A percentile compares a stretch with the other conserved stretches of the same genome.
Conservation (phyloP, 345 rosid species). For the Eucalyptus microcorys region DNA sequence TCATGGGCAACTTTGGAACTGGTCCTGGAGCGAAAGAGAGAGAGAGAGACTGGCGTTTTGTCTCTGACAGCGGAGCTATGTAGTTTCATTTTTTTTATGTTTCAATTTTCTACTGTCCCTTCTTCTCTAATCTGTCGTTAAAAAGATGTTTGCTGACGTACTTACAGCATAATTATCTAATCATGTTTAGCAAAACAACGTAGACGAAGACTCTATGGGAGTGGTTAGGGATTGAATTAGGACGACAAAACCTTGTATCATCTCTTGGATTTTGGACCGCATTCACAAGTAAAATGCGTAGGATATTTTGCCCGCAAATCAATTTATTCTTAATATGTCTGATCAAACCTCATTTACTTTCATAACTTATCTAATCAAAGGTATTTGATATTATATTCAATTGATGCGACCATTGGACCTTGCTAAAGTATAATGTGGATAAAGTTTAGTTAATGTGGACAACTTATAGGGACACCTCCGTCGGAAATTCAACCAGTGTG, state of each 20-base stretch:
- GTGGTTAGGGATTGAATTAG: background rate
- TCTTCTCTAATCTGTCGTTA: background rate
- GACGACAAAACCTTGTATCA: no score
- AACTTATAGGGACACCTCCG: background rate
- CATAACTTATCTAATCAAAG: no score
- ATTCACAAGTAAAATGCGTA: no score
- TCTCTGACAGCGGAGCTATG: background rate
- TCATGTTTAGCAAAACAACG: background rate
- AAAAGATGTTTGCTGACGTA: background rate
- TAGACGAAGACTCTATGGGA: background rate
- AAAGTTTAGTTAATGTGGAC: no score
- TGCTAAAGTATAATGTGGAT: background rate
- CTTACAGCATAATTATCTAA: background rate
- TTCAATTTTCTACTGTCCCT: background rate
- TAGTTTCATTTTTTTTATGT: background rate
- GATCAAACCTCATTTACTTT: background rate
- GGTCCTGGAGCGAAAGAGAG: background rate
- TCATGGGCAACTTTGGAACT: background rate
- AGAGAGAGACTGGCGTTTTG: background rate
- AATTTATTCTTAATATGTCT: background rate
- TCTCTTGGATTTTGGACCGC: background rate
- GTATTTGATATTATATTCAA: no score
- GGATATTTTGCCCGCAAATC: background rate
- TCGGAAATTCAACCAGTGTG: background rate
- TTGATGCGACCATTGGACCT: no score